Conservation (phyloP, 2,329 filamentous ascomycete genomes). For the Septoria linicola region DNA sequence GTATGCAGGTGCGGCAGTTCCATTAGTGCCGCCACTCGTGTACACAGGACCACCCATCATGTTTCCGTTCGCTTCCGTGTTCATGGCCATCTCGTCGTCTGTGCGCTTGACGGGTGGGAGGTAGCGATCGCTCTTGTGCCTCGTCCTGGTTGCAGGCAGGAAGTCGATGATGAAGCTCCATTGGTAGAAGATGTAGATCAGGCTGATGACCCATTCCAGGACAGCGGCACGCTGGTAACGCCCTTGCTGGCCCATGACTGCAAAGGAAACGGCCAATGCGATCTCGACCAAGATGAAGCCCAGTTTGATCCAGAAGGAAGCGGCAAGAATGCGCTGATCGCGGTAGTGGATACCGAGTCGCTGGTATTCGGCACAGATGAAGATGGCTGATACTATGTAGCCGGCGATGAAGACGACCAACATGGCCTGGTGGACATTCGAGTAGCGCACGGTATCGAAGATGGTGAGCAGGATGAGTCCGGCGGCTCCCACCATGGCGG, state of each 20-base stretch:
- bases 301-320: slow-evolving; percentile 86
- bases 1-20: slow-evolving; percentile 5
- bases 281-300: slow-evolving; percentile 79
- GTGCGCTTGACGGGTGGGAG: slow-evolving; percentile 40
- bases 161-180: slow-evolving; percentile 80
- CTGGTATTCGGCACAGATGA: slow-evolving; percentile 88
- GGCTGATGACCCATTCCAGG: slow-evolving; percentile 75
- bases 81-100: slow-evolving; percentile 34
- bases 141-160: slow-evolving; percentile 69
- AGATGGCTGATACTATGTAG: slow-evolving; percentile 81
- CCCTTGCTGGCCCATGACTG: slow-evolving; percentile 39
- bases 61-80: slow-evolving; percentile 31
- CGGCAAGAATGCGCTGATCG: slow-evolving; percentile 68
- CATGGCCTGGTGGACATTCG: slow-evolving; percentile 69
- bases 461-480: slow-evolving; percentile 81
- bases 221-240: slow-evolving; percentile 69
- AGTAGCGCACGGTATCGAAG: slow-evolving; percentile 76
- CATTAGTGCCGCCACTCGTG: slow-evolving; percentile 26
- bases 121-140: slow-evolving; percentile 42
- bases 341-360: slow-evolving; percentile 78
- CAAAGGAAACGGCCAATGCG: slow-evolving; percentile 71
- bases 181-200: slow-evolving; percentile 85
- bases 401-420: slow-evolving; percentile 79
- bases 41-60: slow-evolving; percentile 37
- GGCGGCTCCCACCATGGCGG: slow-evolving; percentile 70